phyloP scores from a whole-genome alignment of 202 grass and related monocot genomes.

The Panicum virgatum region DNA sequence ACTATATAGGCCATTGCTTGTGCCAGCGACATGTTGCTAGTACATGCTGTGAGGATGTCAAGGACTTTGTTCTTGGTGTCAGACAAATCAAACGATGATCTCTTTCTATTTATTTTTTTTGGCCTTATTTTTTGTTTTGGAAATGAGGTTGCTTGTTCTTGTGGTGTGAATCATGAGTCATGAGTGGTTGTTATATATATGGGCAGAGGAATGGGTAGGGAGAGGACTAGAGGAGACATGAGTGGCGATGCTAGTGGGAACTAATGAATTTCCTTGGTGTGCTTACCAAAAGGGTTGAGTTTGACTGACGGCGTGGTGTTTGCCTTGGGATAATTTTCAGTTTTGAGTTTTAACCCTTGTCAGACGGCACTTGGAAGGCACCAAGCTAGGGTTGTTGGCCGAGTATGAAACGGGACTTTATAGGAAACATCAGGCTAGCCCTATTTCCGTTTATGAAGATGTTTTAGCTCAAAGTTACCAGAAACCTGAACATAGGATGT shows the following conservation, averaged over 20 bases:
- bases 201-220: constrained; percentile 14
- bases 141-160: constrained; percentile 36
- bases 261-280: not conserved
- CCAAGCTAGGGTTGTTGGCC: not conserved
- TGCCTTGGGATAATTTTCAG: not conserved
- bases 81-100: constrained; percentile 35
- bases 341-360: not conserved
- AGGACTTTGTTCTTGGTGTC: constrained; percentile 28
- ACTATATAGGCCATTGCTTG: constrained; percentile 37
- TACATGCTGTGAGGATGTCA: not conserved
- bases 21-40: not conserved
- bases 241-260: constrained; percentile 30
- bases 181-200: constrained; percentile 26
- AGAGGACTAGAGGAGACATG: constrained; percentile 34
- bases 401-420: not conserved
- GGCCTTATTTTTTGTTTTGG: not conserved
- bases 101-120: not conserved
- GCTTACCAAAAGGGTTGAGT: not conserved
- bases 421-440: not conserved
- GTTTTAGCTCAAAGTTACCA: not conserved
- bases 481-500: not conserved
- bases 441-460: not conserved
- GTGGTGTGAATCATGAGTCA: constrained; percentile 16
- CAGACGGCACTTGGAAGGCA: not conserved
- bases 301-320: constrained; percentile 27